Evolutionary conservation across 2,329 filamentous ascomycete species (phyloP).

Genomic region (Pseudogymnoascus sp.): DNA sequence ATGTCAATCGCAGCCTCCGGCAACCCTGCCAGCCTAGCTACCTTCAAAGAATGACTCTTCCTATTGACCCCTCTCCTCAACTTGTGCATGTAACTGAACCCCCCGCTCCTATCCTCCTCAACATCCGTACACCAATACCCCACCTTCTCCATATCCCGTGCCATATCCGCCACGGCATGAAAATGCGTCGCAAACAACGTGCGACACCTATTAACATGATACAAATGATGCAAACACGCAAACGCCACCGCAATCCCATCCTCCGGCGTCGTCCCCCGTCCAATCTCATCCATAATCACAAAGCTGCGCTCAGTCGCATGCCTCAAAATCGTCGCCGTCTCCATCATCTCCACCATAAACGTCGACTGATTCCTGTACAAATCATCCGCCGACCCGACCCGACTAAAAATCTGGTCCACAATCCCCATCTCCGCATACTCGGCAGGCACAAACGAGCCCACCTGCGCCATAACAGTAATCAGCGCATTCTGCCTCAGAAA

Average conservation of each 20-base stretch:
- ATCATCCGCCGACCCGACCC: conserved; percentile 89
- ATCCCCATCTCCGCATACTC: conserved; percentile 77
- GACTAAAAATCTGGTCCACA: conserved; percentile 92
- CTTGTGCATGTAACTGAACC: conserved; percentile 81
- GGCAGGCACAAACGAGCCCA: conserved; percentile 87
- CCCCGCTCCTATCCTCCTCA: conserved; percentile 57
- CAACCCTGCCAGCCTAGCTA: conserved; percentile 79
- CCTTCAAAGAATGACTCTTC: conserved; percentile 85
- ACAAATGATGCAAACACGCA: conserved; percentile 78
- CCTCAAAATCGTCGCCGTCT: conserved; percentile 84
- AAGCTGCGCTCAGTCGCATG: conserved; percentile 78
- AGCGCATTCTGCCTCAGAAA: conserved; percentile 93
- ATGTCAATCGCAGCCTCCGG: conserved; percentile 64
- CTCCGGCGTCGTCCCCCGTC: conserved; percentile 85
- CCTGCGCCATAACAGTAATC: conserved; percentile 87
- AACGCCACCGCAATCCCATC: conserved; percentile 87
- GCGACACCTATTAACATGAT: conserved; percentile 67
- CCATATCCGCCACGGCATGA: conserved; percentile 74
- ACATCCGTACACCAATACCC: conserved; percentile 79
- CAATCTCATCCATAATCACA: conserved; percentile 98
- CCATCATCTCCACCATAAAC: conserved; percentile 99
- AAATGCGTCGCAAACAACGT: conserved; percentile 95
- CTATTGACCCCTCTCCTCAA: conserved; percentile 76
- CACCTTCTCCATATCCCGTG: conserved; percentile 36
- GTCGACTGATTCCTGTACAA: conserved; percentile 93